Evolutionary conservation across 495 filamentous ascomycete species (phyloP).

Genomic region (Antarctomyces pellizariae): DNA sequence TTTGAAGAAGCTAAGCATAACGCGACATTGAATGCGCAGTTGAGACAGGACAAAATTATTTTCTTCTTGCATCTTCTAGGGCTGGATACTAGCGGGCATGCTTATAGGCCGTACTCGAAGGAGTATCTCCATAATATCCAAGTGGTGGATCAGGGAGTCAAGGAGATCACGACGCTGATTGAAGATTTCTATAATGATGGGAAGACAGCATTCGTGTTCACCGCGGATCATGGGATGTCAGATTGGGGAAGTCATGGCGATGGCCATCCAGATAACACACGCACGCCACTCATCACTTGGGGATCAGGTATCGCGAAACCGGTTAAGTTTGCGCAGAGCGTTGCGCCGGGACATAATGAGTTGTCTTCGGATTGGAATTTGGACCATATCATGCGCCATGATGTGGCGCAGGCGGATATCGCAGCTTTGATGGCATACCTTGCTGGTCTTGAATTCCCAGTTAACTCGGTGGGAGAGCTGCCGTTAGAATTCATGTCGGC

Average conservation of each 20-base stretch:
- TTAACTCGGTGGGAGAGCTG: constrained; percentile 89
- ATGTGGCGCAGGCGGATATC: constrained; percentile 87
- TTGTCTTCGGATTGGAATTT: constrained; percentile 79
- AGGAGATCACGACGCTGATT: constrained; percentile 58
- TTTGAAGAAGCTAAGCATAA: constrained; percentile 62
- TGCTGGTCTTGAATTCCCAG: constrained; percentile 74
- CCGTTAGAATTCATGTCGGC: constrained; percentile 64
- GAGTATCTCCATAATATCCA: constrained; percentile 94
- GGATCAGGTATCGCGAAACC: constrained; percentile 79
- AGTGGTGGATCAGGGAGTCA: constrained; percentile 71
- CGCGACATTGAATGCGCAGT: constrained; percentile 43
- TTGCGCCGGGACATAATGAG: constrained; percentile 69
- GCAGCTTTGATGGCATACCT: constrained; percentile 94
- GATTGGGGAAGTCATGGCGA: constrained; percentile 97
- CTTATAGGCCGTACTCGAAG: constrained; percentile 72
- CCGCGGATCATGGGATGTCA: constrained; percentile 96
- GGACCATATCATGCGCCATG: constrained; percentile 55
- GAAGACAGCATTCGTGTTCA: constrained; percentile 89
- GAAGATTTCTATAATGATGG: constrained; percentile 82
- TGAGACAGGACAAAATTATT: constrained; percentile 69
- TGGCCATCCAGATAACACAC: constrained; percentile 91
- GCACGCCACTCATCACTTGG: constrained; percentile 86
- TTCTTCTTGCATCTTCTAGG: constrained; percentile 97
- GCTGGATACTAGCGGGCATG: constrained; percentile 80
- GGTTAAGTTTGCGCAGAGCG: constrained; percentile 23